Conservation (phyloP, 768 basidiomycete species). For the Tricholoma bakamatsutake region DNA sequence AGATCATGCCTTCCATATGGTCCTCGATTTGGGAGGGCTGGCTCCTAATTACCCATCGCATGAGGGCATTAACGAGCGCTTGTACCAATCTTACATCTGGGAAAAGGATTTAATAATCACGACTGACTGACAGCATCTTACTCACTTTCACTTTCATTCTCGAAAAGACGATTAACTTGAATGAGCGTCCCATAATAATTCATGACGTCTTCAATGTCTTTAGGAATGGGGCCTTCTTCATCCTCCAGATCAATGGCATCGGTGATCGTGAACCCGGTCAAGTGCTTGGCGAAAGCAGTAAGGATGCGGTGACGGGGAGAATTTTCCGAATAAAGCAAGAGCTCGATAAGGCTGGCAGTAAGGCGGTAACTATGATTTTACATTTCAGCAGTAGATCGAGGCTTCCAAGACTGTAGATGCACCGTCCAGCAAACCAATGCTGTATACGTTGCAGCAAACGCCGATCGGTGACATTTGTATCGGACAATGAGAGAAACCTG, state of each 20-base stretch:
- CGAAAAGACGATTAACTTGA: not conserved
- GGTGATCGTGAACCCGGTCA: slow-evolving; percentile 15
- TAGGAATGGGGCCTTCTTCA: slow-evolving; percentile 8
- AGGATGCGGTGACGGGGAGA: slow-evolving; percentile 14
- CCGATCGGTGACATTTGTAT: slow-evolving; percentile 5
- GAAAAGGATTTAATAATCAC: not conserved
- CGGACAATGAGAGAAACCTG: slow-evolving; percentile 2
- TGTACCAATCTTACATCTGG: not conserved
- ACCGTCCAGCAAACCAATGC: slow-evolving; percentile 11
- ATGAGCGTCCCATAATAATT: not conserved
- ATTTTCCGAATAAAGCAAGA: slow-evolving; percentile 9
- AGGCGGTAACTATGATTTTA: slow-evolving; percentile 10
- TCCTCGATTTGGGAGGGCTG: not conserved
- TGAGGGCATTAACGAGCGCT: not conserved
- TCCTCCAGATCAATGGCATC: slow-evolving; percentile 16
- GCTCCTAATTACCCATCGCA: not conserved
- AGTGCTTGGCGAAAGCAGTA: slow-evolving; percentile 9
- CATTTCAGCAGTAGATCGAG: not conserved
- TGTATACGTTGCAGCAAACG: slow-evolving; percentile 13
- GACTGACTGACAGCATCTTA: not conserved
- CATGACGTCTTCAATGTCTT: not conserved
- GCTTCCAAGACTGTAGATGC: not conserved
- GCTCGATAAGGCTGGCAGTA: slow-evolving; percentile 14
- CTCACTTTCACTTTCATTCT: not conserved
- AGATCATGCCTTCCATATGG: not conserved